These are phyloP conservation scores for Aureobasidium uvarum DNA, from an alignment of 2,329 filamentous ascomycete species.

Conservation along the genomic window DNA sequence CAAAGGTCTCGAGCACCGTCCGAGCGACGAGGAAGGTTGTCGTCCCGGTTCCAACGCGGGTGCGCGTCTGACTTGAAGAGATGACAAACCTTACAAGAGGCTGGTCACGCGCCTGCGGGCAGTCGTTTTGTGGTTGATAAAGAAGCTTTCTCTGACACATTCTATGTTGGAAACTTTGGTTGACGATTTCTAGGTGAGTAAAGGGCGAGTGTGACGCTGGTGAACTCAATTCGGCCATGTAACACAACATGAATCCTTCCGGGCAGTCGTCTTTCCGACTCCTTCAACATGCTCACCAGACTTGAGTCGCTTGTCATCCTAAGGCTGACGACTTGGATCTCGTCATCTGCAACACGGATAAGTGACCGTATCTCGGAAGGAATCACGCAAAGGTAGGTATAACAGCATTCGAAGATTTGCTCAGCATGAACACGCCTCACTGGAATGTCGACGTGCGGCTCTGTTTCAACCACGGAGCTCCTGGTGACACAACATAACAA, in stretches of 20 bases:
- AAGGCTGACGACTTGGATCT: not conserved
- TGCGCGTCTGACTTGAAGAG: not conserved
- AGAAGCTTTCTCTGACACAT: constrained; percentile 15
- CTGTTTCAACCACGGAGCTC: not conserved
- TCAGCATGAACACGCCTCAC: not conserved
- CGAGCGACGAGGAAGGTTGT: not conserved
- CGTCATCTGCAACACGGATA: not conserved
- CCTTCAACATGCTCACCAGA: not conserved
- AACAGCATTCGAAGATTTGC: not conserved
- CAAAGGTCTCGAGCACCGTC: not conserved
- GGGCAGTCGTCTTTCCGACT: not conserved
- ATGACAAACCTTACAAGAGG: not conserved
- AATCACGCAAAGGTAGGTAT: not conserved
- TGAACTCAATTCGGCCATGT: constrained; percentile 4
- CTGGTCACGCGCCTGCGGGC: not conserved
- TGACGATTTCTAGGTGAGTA: not conserved
- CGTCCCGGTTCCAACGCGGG: not conserved
- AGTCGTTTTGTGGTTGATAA: not conserved
- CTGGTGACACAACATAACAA: not conserved
- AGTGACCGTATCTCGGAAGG: not conserved
- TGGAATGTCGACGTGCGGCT: not conserved
- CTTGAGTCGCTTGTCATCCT: no score
- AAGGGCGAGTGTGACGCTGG: not conserved
- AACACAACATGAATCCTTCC: not conserved
- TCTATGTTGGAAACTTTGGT: not conserved